Conservation (phyloP, 768 basidiomycete genomes). For the Auricularia cornea region DNA sequence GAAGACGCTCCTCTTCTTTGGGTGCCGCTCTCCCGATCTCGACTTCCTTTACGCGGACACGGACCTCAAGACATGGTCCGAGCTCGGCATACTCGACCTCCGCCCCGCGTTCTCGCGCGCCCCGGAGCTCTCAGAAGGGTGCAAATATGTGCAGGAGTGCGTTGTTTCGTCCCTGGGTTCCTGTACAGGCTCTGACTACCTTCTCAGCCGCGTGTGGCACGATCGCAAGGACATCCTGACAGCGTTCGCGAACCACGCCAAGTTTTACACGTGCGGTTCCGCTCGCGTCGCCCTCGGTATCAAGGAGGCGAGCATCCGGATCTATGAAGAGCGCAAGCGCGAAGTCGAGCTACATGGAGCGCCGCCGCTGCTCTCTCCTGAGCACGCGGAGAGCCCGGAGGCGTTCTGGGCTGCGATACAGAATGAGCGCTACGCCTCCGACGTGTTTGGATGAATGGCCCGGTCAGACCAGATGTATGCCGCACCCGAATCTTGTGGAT, state of each 20-base stretch:
- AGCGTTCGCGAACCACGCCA: constrained; percentile 26
- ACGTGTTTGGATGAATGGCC: constrained; percentile 40
- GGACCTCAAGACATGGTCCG: constrained; percentile 36
- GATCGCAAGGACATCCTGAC: constrained; percentile 29
- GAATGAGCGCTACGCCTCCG: constrained; percentile 36
- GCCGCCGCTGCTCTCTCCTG: constrained; percentile 20
- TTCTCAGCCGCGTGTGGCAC: constrained; percentile 32
- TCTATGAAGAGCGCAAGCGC: constrained; percentile 21
- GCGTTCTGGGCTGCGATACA: constrained; percentile 25
- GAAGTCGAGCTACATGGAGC: constrained; percentile 9
- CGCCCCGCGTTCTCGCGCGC: constrained; percentile 33
- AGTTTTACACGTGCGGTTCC: constrained; percentile 39
- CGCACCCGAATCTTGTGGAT: too few species aligned
- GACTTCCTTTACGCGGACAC: constrained; percentile 37
- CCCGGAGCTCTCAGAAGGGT: constrained; percentile 22
- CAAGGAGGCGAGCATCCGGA: constrained; percentile 28
- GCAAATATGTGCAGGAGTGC: constrained; percentile 35
- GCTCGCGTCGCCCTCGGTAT: constrained; percentile 31
- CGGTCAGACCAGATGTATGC: too few species aligned
- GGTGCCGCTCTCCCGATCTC: constrained; percentile 33
- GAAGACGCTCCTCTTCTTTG: constrained; percentile 37
- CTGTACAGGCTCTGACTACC: neutral
- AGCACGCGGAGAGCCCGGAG: constrained; percentile 12
- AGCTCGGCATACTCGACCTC: constrained; percentile 35
- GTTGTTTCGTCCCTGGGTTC: constrained; percentile 5